A percentile compares a stretch with the other conserved stretches of the same genome.
Conservation (phyloP, 768 basidiomycete species). For the Candolleomyces eurysporus region DNA sequence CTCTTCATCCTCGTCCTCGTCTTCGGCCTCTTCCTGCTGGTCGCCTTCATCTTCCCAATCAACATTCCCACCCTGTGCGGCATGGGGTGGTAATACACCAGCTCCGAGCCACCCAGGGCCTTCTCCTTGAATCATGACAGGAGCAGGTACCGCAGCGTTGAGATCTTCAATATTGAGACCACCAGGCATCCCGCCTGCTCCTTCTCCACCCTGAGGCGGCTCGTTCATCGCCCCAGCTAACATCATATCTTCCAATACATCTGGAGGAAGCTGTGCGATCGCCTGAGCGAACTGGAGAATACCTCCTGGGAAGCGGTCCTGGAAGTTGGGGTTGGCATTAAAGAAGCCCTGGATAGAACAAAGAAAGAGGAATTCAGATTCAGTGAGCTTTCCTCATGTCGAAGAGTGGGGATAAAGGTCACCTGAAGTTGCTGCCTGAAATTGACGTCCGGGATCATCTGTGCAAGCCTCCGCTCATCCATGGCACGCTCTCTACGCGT, state of each 20-base stretch:
- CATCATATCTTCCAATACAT: conserved; percentile 62
- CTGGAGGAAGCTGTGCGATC: conserved; percentile 52
- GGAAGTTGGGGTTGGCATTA: conserved; percentile 53
- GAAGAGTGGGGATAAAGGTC: not conserved
- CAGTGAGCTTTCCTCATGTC: not conserved
- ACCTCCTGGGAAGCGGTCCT: conserved; percentile 60
- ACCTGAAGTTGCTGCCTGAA: conserved; percentile 60
- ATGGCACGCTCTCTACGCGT: conserved; percentile 40
- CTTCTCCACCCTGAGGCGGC: conserved; percentile 21
- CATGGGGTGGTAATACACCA: conserved; percentile 17
- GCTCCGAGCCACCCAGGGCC: conserved; percentile 14
- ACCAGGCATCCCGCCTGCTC: conserved; percentile 46
- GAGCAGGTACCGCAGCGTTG: conserved; percentile 2
- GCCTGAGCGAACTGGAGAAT: conserved; percentile 61
- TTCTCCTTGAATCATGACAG: conserved; percentile 20
- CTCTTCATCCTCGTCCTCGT: conserved; percentile 40
- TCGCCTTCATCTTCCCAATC: conserved; percentile 22
- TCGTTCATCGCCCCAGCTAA: conserved; percentile 41
- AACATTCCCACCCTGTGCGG: conserved; percentile 24
- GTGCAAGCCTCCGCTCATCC: conserved; percentile 53
- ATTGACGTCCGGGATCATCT: conserved; percentile 55
- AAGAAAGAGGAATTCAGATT: conserved; percentile 5
- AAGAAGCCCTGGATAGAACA: conserved; percentile 39
- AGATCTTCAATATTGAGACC: conserved; percentile 29
- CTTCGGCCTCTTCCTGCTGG: conserved; percentile 26